A percentile compares a stretch with the other conserved stretches of the same genome.
Conservation (phyloP, 2,329 filamentous ascomycete genomes). For the Botrytis elliptica region DNA sequence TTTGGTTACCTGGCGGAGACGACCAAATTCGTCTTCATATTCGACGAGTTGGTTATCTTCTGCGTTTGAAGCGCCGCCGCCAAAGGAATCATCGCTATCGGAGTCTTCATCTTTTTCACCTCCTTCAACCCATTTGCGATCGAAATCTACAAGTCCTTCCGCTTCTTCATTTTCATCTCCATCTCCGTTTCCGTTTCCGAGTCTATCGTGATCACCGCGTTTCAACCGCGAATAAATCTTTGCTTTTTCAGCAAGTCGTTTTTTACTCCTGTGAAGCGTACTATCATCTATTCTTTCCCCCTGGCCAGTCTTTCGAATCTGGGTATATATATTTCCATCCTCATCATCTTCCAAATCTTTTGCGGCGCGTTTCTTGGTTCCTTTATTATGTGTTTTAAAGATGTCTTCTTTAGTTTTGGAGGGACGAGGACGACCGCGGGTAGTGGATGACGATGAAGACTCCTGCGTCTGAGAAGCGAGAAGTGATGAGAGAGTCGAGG, state of each 20-base stretch:
- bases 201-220: constrained; percentile 69
- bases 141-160: constrained; percentile 83
- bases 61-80: constrained; percentile 42
- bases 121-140: constrained; percentile 77
- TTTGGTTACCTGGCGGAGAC: constrained; percentile 70
- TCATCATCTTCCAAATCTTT: constrained; percentile 53
- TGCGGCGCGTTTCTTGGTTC: constrained; percentile 60
- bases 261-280: constrained; percentile 62
- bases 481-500: constrained; percentile 80
- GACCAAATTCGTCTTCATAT: constrained; percentile 88
- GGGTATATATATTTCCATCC: constrained; percentile 52
- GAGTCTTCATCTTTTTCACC: constrained; percentile 50
- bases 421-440: constrained; percentile 52
- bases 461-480: constrained; percentile 56
- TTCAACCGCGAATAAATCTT: constrained; percentile 87
- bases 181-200: background rate
- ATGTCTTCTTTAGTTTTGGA: constrained; percentile 64
- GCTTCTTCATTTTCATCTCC: constrained; percentile 53
- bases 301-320: constrained; percentile 50
- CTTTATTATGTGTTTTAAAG: constrained; percentile 65
- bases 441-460: constrained; percentile 39
- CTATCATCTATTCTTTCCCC: constrained; percentile 50
- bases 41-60: constrained; percentile 64
- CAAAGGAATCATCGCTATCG: constrained; percentile 19
- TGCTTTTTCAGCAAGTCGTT: constrained; percentile 87